Conservation (phyloP, 257 asterid species). For the Nyctanthes arbortristis region DNA sequence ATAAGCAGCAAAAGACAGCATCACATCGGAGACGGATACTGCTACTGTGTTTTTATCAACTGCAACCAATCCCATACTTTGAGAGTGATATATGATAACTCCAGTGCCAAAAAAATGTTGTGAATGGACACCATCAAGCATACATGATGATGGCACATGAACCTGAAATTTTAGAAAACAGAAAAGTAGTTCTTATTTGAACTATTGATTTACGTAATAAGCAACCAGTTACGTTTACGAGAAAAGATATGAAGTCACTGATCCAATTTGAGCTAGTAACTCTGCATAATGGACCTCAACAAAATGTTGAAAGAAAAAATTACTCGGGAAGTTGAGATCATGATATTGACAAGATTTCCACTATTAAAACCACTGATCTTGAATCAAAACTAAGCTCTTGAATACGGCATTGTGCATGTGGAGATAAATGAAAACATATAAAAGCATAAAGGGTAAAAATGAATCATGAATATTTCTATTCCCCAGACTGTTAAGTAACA, state of each 20-base stretch:
- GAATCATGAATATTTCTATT: no score
- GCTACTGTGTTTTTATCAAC: slow-evolving; percentile 99
- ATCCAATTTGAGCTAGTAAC: background rate
- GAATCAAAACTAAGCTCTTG: background rate
- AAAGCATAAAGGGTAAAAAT: background rate
- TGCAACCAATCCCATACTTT: slow-evolving; percentile 87
- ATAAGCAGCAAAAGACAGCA: slow-evolving; percentile 98
- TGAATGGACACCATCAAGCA: slow-evolving; percentile 99
- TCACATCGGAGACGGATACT: slow-evolving; percentile 89
- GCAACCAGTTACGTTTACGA: background rate
- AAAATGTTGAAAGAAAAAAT: background rate
- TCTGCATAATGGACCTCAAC: background rate
- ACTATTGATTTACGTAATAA: background rate
- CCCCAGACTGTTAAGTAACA: no score
- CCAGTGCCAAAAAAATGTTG: slow-evolving; percentile 99
- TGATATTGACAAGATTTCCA: background rate
- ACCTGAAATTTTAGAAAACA: slow-evolving; percentile 58
- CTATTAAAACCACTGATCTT: background rate
- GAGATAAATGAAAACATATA: background rate
- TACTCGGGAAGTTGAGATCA: background rate
- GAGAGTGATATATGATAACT: slow-evolving; percentile 82
- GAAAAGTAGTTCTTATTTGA: slow-evolving; percentile 1
- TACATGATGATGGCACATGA: slow-evolving; percentile 97
- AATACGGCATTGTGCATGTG: background rate
- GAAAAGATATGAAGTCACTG: background rate